Evolutionary conservation across 257 asterid genomes (phyloP).

Genomic region (Lantana camara): DNA sequence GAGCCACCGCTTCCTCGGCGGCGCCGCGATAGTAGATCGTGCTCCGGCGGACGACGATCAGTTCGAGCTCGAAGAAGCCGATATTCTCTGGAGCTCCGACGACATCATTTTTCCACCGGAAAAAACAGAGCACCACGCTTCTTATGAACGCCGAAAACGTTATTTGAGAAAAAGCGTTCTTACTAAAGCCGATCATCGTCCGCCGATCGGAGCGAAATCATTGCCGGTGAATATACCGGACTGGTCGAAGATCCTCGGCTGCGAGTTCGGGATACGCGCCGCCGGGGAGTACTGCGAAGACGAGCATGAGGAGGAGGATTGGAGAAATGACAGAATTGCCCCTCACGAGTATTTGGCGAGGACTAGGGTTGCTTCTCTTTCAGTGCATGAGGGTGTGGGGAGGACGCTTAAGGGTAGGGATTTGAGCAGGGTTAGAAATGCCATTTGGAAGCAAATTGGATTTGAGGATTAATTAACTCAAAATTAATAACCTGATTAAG

Average conservation of each 20-base stretch:
- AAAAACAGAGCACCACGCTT: conserved; percentile 21
- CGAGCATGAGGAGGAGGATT: conserved; percentile 23
- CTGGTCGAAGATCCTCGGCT: conserved; percentile 70
- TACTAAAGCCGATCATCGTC: background rate
- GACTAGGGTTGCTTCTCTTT: conserved; percentile 67
- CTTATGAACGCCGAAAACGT: conserved; percentile 38
- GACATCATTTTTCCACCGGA: conserved; percentile 20
- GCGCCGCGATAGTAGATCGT: conserved; percentile 23
- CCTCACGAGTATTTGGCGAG: conserved; percentile 92
- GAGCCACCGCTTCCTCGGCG: conserved; percentile 50
- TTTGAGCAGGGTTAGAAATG: conserved; percentile 83
- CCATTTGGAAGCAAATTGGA: conserved; percentile 85
- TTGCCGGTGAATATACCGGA: conserved; percentile 82
- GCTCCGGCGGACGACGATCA: conserved; percentile 32
- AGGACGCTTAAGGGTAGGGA: conserved; percentile 95
- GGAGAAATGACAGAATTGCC: conserved; percentile 50
- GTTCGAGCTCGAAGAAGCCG: conserved; percentile 69
- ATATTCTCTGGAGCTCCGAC: conserved; percentile 52
- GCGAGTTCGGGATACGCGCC: conserved; percentile 45
- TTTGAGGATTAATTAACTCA: conserved; percentile 55
- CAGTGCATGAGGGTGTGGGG: conserved; percentile 88
- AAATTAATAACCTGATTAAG: background rate
- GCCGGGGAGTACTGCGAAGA: conserved; percentile 27
- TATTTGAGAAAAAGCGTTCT: conserved; percentile 29
- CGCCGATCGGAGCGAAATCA: conserved; percentile 38